Conservation (phyloP, 371 early-diverging fungal genomes). For the Globomyces sp. region DNA sequence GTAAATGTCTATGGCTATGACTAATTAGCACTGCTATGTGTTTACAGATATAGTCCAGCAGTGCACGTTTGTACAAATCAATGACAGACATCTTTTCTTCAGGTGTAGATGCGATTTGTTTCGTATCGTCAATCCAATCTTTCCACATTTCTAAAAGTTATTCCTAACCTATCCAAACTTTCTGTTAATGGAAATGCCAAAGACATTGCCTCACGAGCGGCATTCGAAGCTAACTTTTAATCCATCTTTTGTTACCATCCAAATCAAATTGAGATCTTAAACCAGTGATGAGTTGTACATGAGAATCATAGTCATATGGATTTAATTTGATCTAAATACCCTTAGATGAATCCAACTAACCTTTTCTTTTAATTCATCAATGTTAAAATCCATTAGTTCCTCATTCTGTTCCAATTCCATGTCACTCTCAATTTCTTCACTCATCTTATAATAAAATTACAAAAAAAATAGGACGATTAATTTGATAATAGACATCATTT, state of each 20-base stretch:
- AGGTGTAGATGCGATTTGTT: no score
- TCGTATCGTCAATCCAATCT: no score
- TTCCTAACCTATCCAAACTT: no score
- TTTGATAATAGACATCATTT: conserved; percentile 2
- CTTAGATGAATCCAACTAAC: background rate
- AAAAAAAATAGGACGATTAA: conserved; percentile 4
- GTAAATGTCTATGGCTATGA: no score
- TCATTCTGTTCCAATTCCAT: background rate
- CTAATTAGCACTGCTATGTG: no score
- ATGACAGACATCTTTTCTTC: no score
- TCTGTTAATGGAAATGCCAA: no score
- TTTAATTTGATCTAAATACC: conserved; percentile 27
- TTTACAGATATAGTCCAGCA: no score
- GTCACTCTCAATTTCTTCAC: background rate
- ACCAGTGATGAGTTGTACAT: conserved; percentile 28
- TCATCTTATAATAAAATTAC: background rate
- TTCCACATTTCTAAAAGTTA: no score
- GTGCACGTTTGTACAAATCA: no score
- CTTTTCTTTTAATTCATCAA: background rate
- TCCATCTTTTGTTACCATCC: conserved; percentile 21
- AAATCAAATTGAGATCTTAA: conserved; percentile 20
- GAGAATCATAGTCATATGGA: conserved; percentile 41
- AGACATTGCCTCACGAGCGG: no score
- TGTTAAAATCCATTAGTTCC: background rate
- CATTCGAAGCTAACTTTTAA: no score